These are phyloP conservation scores for Salix koriyanagi DNA, from an alignment of 345 rosid species.

Conservation along the genomic window DNA sequence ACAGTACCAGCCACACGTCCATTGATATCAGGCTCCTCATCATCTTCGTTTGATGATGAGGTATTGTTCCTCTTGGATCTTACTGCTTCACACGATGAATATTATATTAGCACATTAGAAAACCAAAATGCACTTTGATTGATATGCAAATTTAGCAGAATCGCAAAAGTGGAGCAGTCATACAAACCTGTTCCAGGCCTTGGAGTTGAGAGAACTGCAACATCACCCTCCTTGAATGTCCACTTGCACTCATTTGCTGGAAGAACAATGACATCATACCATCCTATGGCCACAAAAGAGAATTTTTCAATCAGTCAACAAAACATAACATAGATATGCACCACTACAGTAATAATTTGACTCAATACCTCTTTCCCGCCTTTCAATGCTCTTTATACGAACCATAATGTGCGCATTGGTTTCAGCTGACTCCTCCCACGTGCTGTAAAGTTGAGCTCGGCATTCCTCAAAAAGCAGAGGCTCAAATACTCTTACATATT, in stretches of 20 bases:
- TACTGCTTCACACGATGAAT: slow-evolving; percentile 33
- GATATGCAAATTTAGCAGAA: not conserved
- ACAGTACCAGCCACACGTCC: slow-evolving; percentile 95
- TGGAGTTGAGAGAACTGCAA: slow-evolving; percentile 80
- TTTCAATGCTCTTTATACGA: slow-evolving; percentile 71
- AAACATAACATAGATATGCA: not conserved
- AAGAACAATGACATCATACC: slow-evolving; percentile 87
- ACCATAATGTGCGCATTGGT: slow-evolving; percentile 66
- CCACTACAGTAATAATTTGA: not conserved
- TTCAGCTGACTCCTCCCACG: slow-evolving; percentile 91
- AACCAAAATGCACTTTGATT: not conserved
- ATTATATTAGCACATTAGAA: not conserved
- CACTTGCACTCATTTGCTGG: slow-evolving; percentile 79
- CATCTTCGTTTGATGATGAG: slow-evolving; percentile 37
- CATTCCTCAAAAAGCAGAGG: slow-evolving; percentile 99
- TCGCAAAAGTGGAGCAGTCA: not conserved
- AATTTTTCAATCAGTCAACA: slow-evolving; percentile 23
- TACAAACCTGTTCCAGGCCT: slow-evolving; percentile 73
- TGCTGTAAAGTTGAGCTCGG: slow-evolving; percentile 91
- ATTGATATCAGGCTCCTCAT: slow-evolving; percentile 60
- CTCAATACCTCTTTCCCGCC: slow-evolving; percentile 94
- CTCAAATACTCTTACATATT: slow-evolving; percentile 90
- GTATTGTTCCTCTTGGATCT: slow-evolving; percentile 50
- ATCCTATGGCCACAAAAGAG: slow-evolving; percentile 49
- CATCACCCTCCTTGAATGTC: slow-evolving; percentile 98